Evolutionary conservation across 2,329 filamentous ascomycete species (phyloP).

Genomic region (Penicillium sp.): DNA sequence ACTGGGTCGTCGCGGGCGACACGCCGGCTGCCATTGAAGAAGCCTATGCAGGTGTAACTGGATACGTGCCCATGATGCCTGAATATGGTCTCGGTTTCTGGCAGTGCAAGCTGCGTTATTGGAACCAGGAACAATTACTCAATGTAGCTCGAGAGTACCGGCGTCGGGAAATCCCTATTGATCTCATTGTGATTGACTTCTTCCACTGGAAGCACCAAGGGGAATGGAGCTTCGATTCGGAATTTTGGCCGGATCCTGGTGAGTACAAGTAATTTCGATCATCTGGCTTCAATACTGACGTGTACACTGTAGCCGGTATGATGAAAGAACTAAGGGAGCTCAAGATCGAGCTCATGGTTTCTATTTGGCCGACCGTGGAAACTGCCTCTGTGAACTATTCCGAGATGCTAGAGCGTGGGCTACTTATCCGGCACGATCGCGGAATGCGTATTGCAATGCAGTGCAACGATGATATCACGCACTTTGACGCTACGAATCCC

Average conservation of each 20-base stretch:
- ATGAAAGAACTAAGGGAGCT: conserved; percentile 58
- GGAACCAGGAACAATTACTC: conserved; percentile 63
- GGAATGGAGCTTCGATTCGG: conserved; percentile 65
- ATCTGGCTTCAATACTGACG: neutral
- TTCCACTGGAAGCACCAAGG: conserved; percentile 68
- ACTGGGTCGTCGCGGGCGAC: conserved; percentile 62
- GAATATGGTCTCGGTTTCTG: conserved; percentile 67
- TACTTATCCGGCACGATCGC: conserved; percentile 60
- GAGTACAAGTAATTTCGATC: conserved; percentile 9
- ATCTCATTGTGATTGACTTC: conserved; percentile 66
- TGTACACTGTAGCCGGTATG: conserved; percentile 53
- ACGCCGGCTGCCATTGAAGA: conserved; percentile 56
- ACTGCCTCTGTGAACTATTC: conserved; percentile 57
- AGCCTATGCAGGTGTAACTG: conserved; percentile 57
- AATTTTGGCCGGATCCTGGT: conserved; percentile 64
- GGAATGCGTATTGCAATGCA: conserved; percentile 60
- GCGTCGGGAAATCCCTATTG: conserved; percentile 55
- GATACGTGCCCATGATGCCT: conserved; percentile 64
- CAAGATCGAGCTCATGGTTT: conserved; percentile 65
- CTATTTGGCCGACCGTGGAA: conserved; percentile 67
- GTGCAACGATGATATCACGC: conserved; percentile 57
- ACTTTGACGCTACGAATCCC: conserved; percentile 65
- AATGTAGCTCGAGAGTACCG: conserved; percentile 60
- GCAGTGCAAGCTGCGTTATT: conserved; percentile 66
- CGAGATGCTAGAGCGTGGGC: conserved; percentile 61